These are phyloP conservation scores for Quambalaria eucalypti DNA, from an alignment of 1,284 basidiomycete genomes.

Conservation along the genomic window DNA sequence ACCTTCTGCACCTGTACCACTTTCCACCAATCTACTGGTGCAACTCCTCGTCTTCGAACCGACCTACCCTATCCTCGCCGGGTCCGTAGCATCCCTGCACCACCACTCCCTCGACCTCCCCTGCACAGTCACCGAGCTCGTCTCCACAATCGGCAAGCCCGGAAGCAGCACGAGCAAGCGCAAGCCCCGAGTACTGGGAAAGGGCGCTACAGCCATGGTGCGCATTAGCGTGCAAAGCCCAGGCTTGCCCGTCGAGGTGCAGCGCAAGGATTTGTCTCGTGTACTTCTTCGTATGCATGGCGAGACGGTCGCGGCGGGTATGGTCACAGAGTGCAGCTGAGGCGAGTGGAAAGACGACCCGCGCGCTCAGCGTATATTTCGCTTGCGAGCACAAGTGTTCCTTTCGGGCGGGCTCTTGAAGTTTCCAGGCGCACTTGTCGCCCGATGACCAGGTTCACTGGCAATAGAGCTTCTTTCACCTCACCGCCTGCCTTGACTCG, in stretches of 20 bases:
- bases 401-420: too few species aligned
- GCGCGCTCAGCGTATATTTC: too few species aligned
- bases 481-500: too few species aligned
- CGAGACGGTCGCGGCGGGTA: slow-evolving; percentile 88
- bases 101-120: slow-evolving; percentile 88
- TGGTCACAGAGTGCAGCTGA: slow-evolving; percentile 27
- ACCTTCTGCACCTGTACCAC: slow-evolving; percentile 59
- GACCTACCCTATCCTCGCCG: slow-evolving; percentile 75
- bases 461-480: too few species aligned
- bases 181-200: slow-evolving; percentile 71
- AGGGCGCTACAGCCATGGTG: slow-evolving; percentile 72
- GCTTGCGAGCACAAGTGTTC: too few species aligned
- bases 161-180: slow-evolving; percentile 61
- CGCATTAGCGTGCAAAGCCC: slow-evolving; percentile 53
- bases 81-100: slow-evolving; percentile 72
- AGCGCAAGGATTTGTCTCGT: slow-evolving; percentile 95
- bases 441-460: too few species aligned
- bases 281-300: slow-evolving; percentile 77
- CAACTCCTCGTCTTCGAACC: slow-evolving; percentile 91
- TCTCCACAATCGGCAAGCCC: slow-evolving; percentile 54
- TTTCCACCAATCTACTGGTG: slow-evolving; percentile 69
- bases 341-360: too few species aligned
- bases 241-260: slow-evolving; percentile 54
- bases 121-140: slow-evolving; percentile 70
- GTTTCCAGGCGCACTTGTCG: too few species aligned